phyloP scores from a whole-genome alignment of 2,329 filamentous ascomycete genomes.

The Geosmithia flava region DNA sequence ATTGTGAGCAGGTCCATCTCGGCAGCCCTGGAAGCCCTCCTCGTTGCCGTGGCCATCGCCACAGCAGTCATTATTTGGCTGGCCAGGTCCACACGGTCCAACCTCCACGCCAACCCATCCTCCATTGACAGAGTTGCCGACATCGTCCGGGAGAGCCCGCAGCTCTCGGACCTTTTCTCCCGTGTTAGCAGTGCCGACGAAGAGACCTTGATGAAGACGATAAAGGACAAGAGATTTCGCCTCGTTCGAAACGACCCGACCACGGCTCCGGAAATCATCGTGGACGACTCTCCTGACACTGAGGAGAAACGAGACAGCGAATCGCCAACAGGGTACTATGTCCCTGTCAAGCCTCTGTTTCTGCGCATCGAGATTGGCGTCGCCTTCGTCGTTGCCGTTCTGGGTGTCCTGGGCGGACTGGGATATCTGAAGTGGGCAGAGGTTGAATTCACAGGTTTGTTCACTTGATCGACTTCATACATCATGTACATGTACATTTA shows the following conservation, averaged over 20 bases:
- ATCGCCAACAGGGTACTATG: conserved; percentile 8
- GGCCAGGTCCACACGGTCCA: conserved; percentile 1
- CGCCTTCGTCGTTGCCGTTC: conserved; percentile 5
- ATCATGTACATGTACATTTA: no score
- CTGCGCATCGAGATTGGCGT: conserved; percentile 8
- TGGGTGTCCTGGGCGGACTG: conserved; percentile 6
- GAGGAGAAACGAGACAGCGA: background rate
- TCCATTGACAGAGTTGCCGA: conserved; percentile 10
- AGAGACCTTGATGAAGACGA: background rate
- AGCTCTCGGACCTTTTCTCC: conserved; percentile 2
- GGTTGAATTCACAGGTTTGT: conserved; percentile 8
- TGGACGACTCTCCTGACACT: background rate
- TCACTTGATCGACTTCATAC: no score
- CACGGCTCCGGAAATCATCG: background rate
- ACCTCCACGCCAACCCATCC: conserved; percentile 11
- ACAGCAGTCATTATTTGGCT: conserved; percentile 7
- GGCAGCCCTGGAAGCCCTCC: conserved; percentile 12
- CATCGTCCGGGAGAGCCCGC: conserved; percentile 7
- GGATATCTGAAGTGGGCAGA: conserved; percentile 12
- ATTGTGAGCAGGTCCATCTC: conserved; percentile 19
- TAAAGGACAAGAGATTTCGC: background rate
- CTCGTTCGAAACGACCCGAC: background rate
- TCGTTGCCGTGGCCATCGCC: conserved; percentile 10
- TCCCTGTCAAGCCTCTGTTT: conserved; percentile 10
- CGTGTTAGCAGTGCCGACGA: conserved; percentile 7